These are phyloP conservation scores for Mortierella sp. DNA, from an alignment of 371 early-diverging fungal genomes.

Conservation along the genomic window DNA sequence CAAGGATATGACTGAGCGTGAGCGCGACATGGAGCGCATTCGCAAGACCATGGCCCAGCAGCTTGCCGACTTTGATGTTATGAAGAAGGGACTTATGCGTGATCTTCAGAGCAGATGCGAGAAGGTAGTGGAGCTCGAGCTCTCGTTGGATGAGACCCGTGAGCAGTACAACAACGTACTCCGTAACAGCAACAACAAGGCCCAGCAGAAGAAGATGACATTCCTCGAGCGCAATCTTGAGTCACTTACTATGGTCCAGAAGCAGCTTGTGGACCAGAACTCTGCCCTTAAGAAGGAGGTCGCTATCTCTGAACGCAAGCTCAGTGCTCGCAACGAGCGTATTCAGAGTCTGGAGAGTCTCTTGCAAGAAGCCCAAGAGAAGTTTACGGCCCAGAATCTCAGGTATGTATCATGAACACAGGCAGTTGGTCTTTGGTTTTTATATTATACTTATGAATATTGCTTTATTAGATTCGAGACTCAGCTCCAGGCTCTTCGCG, in stretches of 20 bases:
- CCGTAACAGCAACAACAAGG: constrained; percentile 83
- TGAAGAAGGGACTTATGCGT: constrained; percentile 96
- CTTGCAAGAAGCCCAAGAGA: constrained; percentile 83
- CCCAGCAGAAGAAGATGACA: constrained; percentile 94
- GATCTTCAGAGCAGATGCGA: constrained; percentile 97
- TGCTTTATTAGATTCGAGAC: constrained; percentile 74
- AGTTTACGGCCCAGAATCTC: constrained; percentile 83
- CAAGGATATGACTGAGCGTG: constrained; percentile 70
- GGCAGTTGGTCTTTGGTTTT: background rate
- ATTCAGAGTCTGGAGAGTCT: constrained; percentile 91
- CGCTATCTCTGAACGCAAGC: constrained; percentile 90
- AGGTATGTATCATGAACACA: constrained; percentile 64
- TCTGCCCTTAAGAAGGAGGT: constrained; percentile 93
- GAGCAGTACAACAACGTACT: constrained; percentile 90
- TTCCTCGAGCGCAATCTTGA: constrained; percentile 96
- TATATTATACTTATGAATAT: background rate
- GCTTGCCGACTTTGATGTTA: constrained; percentile 92
- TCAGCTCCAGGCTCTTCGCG: constrained; percentile 82
- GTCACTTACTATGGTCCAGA: constrained; percentile 93
- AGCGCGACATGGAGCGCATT: constrained; percentile 87
- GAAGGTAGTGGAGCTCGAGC: constrained; percentile 94
- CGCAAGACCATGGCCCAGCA: constrained; percentile 94
- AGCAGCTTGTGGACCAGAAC: constrained; percentile 96
- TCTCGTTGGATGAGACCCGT: constrained; percentile 92
- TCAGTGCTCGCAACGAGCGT: constrained; percentile 92